Evolutionary conservation across 371 early-diverging fungal genomes (phyloP), one percentile per base, ranked within the genome.

Genomic region (Syncephalis plumigaleata): DNA sequence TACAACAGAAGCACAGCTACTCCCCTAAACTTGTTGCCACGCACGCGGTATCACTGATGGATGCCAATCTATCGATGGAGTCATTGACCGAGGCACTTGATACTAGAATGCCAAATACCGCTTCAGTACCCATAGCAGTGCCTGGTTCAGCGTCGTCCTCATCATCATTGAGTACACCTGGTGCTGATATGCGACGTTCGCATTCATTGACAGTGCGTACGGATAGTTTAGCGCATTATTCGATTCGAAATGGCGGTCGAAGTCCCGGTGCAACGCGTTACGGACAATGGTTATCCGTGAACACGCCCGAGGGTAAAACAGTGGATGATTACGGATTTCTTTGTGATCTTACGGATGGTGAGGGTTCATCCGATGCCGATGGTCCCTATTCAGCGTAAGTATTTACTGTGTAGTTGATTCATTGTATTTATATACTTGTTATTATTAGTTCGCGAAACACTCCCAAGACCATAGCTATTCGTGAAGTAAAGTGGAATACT

Each of bases 291-390:
- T 22, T 43, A 31, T 3, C 40, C 26, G 20, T 15, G 9, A 48
- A 38, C 17, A 38, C 21, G 16, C 17, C 17, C 17, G 20, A 22
- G 17, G 45, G 21, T 24, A 54, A 45, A 46, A 44, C 55, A 15
- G 57, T 68, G 4, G 70, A 73, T 46, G 66, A 71, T 48, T 71
- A 68, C 52, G 79, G 79, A 1, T 76, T 79, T 44, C 55, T 75
- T n/a, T 48, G 59, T 44, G 57, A 61, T 39, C 51, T 60, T 52
- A 49, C 53, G 48, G 63, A 67, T 38, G 58, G 51, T n/a, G 58
- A 61, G 40, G 53, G 49, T 47, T 54, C 31, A 31, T 31, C 31
- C 11, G 31, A 31, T 31, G 31, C 31, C 11, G 31, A 31, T 31
- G 31, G 31, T 11, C 4, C 4, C 31, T 31, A 31, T 31, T 31